Evolutionary conservation across 108 stramenopile genomes (phyloP), one percentile per base, ranked within the genome.

Genomic region (Pelagomonas calceolata): DNA sequence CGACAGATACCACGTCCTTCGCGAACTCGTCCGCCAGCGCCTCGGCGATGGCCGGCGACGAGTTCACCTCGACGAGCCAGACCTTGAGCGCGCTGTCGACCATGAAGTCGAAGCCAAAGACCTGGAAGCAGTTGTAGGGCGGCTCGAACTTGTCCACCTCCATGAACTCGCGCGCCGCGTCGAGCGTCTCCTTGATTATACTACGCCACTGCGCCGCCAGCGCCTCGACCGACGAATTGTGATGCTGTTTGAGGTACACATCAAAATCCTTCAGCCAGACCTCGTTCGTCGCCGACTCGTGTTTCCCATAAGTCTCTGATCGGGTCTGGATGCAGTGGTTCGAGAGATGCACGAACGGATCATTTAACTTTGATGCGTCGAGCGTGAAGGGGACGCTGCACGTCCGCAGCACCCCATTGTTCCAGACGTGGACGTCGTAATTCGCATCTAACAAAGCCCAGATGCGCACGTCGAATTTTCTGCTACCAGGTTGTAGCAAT

Each of bases 51-150:
- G 51, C 51, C 51, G 51, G 51, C 51, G 51, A 60, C 51, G 51
- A 60, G 51, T 60, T 66, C 30, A 64, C 71, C 65, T 72, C 71
- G 4, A 72, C 34, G 32, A 72, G 35, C 71, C 71, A 72, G 29
- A 43, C 37, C 71, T 72, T 72, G 71, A 66, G 64, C 60, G 30
- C 39, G 34, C 15, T 36, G 65, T 72, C 71, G 63, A 72, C 36
- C 37, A 43, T 34, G 34, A 72, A 72, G 65, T 72, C 71, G 35
- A 72, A 72, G 63, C 64, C 71, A 30, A 72, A 72, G 65, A 72
- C 71, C 65, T 72, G 71, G 35, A 72, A 72, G 35, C 60, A 72
- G 17, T 32, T 30, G 43, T 30, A 72, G 36, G 64, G 64, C 12
- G 71, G 21, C 21, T 60, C 64, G 36, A 34, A 26, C 17, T 14